Percentiles rank a stretch among this genome's conserved stretches.
Evolutionary conservation across 306 rosid species (phyloP).

Genomic region (Vicia sativa): DNA sequence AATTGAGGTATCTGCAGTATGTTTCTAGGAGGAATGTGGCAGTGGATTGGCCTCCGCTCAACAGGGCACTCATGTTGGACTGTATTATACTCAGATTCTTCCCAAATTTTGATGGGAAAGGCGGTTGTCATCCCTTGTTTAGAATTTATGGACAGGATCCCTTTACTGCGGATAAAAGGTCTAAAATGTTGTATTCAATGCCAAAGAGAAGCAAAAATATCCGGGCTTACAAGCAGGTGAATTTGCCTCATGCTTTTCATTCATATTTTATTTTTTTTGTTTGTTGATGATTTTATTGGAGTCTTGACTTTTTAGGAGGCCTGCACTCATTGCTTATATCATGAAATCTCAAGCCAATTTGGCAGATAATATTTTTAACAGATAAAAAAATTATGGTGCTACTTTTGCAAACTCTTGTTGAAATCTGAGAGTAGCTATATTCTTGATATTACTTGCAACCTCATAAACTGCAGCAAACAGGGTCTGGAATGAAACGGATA

Average conservation of each 20-base stretch:
- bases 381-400: slow-evolving; percentile 12
- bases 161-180: slow-evolving; percentile 56
- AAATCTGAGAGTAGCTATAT: slow-evolving; percentile 12
- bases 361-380: slow-evolving; percentile 15
- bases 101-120: slow-evolving; percentile 72
- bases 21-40: slow-evolving; percentile 86
- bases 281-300: slow-evolving; percentile 26
- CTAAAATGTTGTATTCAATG: slow-evolving; percentile 70
- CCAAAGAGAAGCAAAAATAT: slow-evolving; percentile 60
- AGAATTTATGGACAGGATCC: slow-evolving; percentile 87
- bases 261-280: slow-evolving; percentile 24
- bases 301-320: slow-evolving; percentile 25
- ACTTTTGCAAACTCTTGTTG: slow-evolving; percentile 3
- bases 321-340: slow-evolving; percentile 3
- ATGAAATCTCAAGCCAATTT: slow-evolving; percentile 1
- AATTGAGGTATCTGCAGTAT: slow-evolving; percentile 84
- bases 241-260: slow-evolving; percentile 29
- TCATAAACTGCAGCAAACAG: slow-evolving; percentile 24
- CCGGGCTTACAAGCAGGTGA: slow-evolving; percentile 81
- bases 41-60: slow-evolving; percentile 91
- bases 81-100: slow-evolving; percentile 79
- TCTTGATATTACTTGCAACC: slow-evolving; percentile 26
- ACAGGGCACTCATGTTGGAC: slow-evolving; percentile 85
- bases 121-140: slow-evolving; percentile 83
- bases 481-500: neutral